These are phyloP conservation scores for Pedinophyceae sp. DNA, from an alignment of 139 green algal species.

Conservation along the genomic window DNA sequence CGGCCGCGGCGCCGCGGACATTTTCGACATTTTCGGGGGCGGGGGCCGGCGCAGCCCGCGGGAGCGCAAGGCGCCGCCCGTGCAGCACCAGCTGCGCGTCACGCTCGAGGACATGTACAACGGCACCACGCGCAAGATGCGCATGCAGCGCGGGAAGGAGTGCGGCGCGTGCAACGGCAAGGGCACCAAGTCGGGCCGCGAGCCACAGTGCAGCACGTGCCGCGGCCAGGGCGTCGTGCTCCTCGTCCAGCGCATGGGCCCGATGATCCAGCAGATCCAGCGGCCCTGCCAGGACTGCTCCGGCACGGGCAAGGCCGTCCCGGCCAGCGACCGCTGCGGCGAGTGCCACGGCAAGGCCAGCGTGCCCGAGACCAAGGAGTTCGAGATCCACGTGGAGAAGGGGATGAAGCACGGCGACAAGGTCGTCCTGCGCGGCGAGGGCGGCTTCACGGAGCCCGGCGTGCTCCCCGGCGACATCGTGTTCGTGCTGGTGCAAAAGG, in stretches of 20 bases:
- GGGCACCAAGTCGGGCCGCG: conserved; percentile 6
- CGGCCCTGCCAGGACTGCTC: neutral
- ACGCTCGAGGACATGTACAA: conserved; percentile 8
- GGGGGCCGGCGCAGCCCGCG: neutral
- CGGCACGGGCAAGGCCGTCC: conserved; percentile 1
- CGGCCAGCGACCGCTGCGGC: neutral
- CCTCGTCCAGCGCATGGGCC: conserved; percentile 2
- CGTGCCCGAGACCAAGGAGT: conserved; percentile 16
- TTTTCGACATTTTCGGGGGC: conserved; percentile 16
- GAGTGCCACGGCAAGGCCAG: neutral
- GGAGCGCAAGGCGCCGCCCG: neutral
- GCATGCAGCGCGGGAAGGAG: neutral
- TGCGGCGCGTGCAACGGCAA: conserved; percentile 3
- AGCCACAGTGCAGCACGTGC: conserved; percentile 1
- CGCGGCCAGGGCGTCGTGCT: conserved; percentile 3
- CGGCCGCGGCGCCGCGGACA: neutral
- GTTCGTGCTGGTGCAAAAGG: conserved; percentile 39
- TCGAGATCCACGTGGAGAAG: conserved; percentile 39
- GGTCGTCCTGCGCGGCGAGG: conserved; percentile 32
- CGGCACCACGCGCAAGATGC: conserved; percentile 3
- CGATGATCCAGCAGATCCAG: conserved; percentile 13
- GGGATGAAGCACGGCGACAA: conserved; percentile 34
- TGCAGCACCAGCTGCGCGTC: conserved; percentile 4
- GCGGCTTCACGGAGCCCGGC: conserved; percentile 15
- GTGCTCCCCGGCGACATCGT: conserved; percentile 35